Conservation (phyloP, 1,284 basidiomycete genomes). For the Malassezia slooffiae region DNA sequence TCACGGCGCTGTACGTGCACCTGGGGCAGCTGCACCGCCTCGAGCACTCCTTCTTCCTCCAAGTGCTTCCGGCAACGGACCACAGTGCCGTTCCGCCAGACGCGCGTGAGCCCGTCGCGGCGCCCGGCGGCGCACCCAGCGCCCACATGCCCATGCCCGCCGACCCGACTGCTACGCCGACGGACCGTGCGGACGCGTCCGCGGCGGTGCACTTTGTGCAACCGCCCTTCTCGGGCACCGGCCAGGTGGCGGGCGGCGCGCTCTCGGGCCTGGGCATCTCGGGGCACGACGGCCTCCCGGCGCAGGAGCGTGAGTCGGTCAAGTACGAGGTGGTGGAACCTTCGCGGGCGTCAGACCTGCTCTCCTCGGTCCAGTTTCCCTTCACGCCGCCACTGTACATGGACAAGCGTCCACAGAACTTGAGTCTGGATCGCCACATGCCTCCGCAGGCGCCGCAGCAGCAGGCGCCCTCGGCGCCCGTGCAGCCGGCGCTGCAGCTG, state of each 20-base stretch:
- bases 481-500: constrained; percentile 11
- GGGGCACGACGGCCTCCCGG: neutral
- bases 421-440: constrained; percentile 19
- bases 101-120: no score
- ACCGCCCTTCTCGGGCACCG: no score
- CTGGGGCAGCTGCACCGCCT: constrained; percentile 35
- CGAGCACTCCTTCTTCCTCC: constrained; percentile 35
- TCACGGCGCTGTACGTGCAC: constrained; percentile 36
- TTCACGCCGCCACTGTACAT: constrained; percentile 35
- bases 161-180: no score
- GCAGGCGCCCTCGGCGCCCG: constrained; percentile 16
- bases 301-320: constrained; percentile 19
- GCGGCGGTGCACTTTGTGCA: no score
- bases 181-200: no score
- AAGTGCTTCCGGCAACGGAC: constrained; percentile 22
- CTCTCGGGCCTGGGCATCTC: no score
- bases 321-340: constrained; percentile 37
- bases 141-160: neutral
- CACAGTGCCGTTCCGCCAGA: neutral
- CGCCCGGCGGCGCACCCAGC: neutral
- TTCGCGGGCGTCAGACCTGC: constrained; percentile 27
- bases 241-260: no score
- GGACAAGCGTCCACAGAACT: constrained; percentile 20
- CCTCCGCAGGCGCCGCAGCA: constrained; percentile 17
- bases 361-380: constrained; percentile 33